Percentiles rank a stretch among this genome's conserved stretches.
Evolutionary conservation across 2,329 filamentous ascomycete species (phyloP).

Genomic region (Alternaria hordeiaustralica): DNA sequence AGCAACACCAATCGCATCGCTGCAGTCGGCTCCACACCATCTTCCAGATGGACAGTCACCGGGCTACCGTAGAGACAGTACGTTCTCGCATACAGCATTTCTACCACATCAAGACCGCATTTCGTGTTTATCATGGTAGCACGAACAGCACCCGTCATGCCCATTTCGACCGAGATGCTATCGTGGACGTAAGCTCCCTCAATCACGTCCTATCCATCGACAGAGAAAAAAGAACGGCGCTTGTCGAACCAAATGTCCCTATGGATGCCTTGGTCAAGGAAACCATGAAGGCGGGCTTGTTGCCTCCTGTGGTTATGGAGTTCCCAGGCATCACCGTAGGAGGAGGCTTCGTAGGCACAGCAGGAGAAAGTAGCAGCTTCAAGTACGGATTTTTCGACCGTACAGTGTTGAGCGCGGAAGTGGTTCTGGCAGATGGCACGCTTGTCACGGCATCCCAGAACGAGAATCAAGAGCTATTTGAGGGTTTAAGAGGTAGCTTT

Average conservation of each 20-base stretch:
- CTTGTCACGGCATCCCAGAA: slow-evolving; percentile 56
- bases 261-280: slow-evolving; percentile 69
- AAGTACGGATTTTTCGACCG: slow-evolving; percentile 71
- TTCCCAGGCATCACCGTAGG: slow-evolving; percentile 74
- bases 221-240: slow-evolving; percentile 56
- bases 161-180: slow-evolving; percentile 39
- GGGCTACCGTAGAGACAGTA: slow-evolving; percentile 29
- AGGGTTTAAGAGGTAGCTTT: slow-evolving; percentile 64
- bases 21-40: background rate
- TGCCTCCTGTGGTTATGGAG: slow-evolving; percentile 73
- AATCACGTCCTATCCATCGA: slow-evolving; percentile 68
- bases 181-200: slow-evolving; percentile 71
- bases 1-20: background rate
- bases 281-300: slow-evolving; percentile 60
- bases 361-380: slow-evolving; percentile 72
- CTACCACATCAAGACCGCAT: slow-evolving; percentile 33
- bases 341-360: slow-evolving; percentile 70
- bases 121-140: slow-evolving; percentile 71
- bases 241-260: slow-evolving; percentile 73
- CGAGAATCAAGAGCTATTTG: slow-evolving; percentile 62
- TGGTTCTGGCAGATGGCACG: slow-evolving; percentile 66
- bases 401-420: slow-evolving; percentile 67
- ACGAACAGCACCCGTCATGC: slow-evolving; percentile 74
- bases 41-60: slow-evolving; percentile 30
- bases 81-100: slow-evolving; percentile 32